Evolutionary conservation across 768 basidiomycete genomes (phyloP).

Genomic region (Xanthoconium stramineum): DNA sequence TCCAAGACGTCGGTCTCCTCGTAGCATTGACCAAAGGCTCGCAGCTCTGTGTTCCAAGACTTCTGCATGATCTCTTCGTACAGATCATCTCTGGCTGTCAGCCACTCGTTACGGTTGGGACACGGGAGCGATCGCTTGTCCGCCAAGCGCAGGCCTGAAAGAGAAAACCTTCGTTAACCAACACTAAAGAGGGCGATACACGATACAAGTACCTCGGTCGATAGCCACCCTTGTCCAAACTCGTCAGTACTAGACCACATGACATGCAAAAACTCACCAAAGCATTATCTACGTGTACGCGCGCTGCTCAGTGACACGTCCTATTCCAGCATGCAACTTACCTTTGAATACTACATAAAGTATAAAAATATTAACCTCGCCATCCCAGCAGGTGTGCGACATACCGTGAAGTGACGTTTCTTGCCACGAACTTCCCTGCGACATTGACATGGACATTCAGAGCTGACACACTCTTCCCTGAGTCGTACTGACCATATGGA

Average conservation of each 20-base stretch:
- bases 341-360: constrained; percentile 69
- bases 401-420: constrained; percentile 79
- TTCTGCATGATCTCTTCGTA: constrained; percentile 94
- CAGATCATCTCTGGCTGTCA: constrained; percentile 68
- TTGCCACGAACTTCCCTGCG: constrained; percentile 86
- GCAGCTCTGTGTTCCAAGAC: constrained; percentile 72
- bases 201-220: constrained; percentile 61
- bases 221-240: constrained; percentile 77
- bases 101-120: constrained; percentile 69
- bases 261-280: constrained; percentile 49
- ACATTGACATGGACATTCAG: constrained; percentile 22
- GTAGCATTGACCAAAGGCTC: constrained; percentile 85
- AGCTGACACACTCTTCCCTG: constrained; percentile 22
- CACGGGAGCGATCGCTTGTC: constrained; percentile 94
- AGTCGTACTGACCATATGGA: constrained; percentile 71
- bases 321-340: constrained; percentile 25
- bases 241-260: background rate
- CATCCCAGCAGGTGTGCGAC: constrained; percentile 20
- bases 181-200: background rate
- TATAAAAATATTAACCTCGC: background rate
- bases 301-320: constrained; percentile 5
- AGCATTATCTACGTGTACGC: constrained; percentile 68
- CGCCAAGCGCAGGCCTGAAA: constrained; percentile 76
- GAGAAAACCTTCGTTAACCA: background rate
- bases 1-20: constrained; percentile 82